Evolutionary conservation across 2,329 filamentous ascomycete genomes (phyloP), one percentile per base, ranked within the genome.

Genomic region (Botrytis hyacinthi): DNA sequence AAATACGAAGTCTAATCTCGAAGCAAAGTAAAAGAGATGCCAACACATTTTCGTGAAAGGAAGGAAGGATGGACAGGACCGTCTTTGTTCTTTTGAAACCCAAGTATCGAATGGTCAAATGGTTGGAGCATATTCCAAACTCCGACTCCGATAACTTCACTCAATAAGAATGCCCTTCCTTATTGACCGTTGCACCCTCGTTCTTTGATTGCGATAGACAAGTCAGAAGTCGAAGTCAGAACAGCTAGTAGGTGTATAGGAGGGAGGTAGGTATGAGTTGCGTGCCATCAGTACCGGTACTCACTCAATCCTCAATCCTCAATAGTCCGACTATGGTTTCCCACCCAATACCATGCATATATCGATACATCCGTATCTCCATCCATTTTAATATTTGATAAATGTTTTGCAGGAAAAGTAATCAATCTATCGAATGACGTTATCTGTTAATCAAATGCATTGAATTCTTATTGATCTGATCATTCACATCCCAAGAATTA

Each of bases 381-480:
- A 22, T 16, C 26, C 32, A 26, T 40, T 16, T 40, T 4, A 1
- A n/a, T n/a, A 18, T n/a, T 9, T n/a, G 35, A 12, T 61, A 40
- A 1, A 66, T 37, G 63, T 16, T 67, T 40, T 35, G 29, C 63
- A 18, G 44, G 32, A 20, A 12, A 32, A 51, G 9, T 37, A n/a
- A 51, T 51, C 48, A 2, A 51, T n/a, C 10, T 14, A 16, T 32
- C 42, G 9, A 46, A 68, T 72, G 70, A 68, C 70, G 70, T 72
- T 72, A 60, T 72, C 44, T n/a, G 18, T 14, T 7, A n/a, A 54
- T 44, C 65, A 22, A 51, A 71, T 71, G 71, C 71, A 72, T 68
- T 68, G 62, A 44, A 68, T 60, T 67, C 29, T 48, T 68, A 35
- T 68, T 72, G 71, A 72, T 72, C 71, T 68, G 62, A 72, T 68